These are phyloP conservation scores for Cercospora sojina DNA, from an alignment of 2,329 filamentous ascomycete genomes.

Conservation along the genomic window DNA sequence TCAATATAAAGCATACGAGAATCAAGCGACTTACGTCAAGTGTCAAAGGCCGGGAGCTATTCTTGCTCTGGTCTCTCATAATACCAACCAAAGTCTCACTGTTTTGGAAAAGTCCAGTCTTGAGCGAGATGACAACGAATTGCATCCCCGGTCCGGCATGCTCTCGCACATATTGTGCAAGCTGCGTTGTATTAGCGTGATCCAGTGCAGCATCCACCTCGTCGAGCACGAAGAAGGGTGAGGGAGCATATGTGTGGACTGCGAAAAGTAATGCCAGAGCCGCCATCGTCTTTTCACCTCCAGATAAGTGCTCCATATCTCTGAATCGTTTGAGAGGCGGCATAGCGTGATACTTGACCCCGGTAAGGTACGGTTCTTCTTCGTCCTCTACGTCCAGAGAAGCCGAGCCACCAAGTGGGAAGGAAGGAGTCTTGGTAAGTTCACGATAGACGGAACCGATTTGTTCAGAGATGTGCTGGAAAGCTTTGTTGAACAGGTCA, in stretches of 20 bases:
- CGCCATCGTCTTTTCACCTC: conserved; percentile 98
- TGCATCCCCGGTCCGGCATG: conserved; percentile 97
- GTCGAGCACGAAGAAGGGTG: conserved; percentile 95
- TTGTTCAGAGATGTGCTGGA: conserved; percentile 90
- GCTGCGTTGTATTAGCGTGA: conserved; percentile 92
- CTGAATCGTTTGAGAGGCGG: conserved; percentile 96
- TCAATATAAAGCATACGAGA: not conserved
- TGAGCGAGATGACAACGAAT: conserved; percentile 96
- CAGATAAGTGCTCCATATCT: conserved; percentile 97
- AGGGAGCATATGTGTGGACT: conserved; percentile 93
- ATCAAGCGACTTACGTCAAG: conserved; percentile 75
- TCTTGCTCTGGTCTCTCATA: conserved; percentile 90
- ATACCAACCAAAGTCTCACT: conserved; percentile 95
- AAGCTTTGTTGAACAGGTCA: conserved; percentile 92
- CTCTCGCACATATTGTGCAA: conserved; percentile 93
- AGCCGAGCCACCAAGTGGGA: conserved; percentile 82
- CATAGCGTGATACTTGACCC: conserved; percentile 99
- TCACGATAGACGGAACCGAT: conserved; percentile 94
- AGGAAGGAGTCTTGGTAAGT: conserved; percentile 84
- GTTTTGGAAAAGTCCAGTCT: conserved; percentile 92
- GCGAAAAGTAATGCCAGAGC: conserved; percentile 94
- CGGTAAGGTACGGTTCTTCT: conserved; percentile 92
- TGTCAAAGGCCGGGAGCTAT: conserved; percentile 86
- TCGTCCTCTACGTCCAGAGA: conserved; percentile 95
- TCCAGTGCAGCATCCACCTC: conserved; percentile 98